Conservation (phyloP, 139 green algal genomes). For the Chlorella sp. region DNA sequence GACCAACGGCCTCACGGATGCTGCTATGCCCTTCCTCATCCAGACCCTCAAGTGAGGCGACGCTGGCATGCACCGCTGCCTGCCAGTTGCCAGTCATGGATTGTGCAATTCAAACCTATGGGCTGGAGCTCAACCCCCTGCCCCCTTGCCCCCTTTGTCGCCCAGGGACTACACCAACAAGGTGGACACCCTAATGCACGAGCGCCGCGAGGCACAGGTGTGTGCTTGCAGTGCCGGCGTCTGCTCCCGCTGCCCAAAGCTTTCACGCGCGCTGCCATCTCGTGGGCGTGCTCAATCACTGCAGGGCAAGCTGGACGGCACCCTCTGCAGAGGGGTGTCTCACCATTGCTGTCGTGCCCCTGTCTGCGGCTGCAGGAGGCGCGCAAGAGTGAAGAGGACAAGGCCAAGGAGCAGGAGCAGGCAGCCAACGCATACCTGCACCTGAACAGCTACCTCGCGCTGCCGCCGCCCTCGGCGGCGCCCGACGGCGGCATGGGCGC, state of each 20-base stretch:
- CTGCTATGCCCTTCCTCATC: slow-evolving; percentile 97
- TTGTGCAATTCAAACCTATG: no score
- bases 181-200: slow-evolving; percentile 71
- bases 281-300: no score
- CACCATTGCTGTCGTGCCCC: no score
- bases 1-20: slow-evolving; percentile 93
- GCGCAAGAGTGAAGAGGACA: slow-evolving; percentile 42
- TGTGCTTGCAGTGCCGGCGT: background rate
- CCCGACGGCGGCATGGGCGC: background rate
- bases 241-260: no score
- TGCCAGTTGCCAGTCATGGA: no score
- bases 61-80: background rate
- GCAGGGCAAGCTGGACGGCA: no score
- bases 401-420: slow-evolving; percentile 60
- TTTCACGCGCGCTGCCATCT: no score
- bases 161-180: slow-evolving; percentile 92
- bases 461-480: slow-evolving; percentile 24
- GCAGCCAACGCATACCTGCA: slow-evolving; percentile 68
- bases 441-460: slow-evolving; percentile 54
- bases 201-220: slow-evolving; percentile 59
- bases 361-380: slow-evolving; percentile 33
- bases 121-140: background rate
- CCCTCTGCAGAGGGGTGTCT: no score
- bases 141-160: background rate
- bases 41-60: slow-evolving; percentile 57